These are phyloP conservation scores for Kwoniella pini DNA, from an alignment of 768 basidiomycete species.

Conservation along the genomic window DNA sequence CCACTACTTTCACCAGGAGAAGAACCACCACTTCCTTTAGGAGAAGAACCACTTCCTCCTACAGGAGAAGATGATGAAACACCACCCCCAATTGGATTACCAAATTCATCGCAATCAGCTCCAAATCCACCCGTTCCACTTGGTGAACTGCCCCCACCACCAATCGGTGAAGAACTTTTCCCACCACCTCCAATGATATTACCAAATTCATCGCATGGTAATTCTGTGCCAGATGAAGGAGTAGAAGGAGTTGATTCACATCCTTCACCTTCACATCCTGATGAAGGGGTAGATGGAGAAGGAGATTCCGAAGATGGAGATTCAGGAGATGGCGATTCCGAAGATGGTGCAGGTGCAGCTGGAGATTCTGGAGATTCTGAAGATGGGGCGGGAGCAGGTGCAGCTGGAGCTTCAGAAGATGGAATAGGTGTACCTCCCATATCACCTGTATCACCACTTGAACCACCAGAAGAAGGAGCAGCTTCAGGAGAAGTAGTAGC, in stretches of 20 bases:
- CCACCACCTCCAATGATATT: background rate
- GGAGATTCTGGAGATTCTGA: slow-evolving; percentile 8
- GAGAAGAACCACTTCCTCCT: no score
- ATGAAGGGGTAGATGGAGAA: background rate
- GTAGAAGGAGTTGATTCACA: background rate
- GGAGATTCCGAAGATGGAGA: slow-evolving; percentile 1
- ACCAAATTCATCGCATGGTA: background rate
- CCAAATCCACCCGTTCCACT: background rate
- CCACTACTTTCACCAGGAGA: slow-evolving; percentile 2
- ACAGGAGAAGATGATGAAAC: no score
- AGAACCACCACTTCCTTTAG: background rate
- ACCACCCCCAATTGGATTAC: background rate
- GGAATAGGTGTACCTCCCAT: slow-evolving; percentile 5
- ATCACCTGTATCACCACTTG: background rate
- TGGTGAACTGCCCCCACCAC: background rate
- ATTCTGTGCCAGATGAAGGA: background rate
- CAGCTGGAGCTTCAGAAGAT: background rate
- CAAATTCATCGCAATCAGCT: background rate
- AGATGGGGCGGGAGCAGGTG: background rate
- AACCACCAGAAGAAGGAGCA: background rate
- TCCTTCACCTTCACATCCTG: slow-evolving; percentile 6
- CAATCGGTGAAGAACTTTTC: background rate
- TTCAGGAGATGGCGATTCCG: background rate
- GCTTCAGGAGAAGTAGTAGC: background rate
- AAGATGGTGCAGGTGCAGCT: slow-evolving; percentile 3